Base-by-base conservation (phyloP, 768 basidiomycete species). In the Cystofilobasidium ferigula region DNA sequence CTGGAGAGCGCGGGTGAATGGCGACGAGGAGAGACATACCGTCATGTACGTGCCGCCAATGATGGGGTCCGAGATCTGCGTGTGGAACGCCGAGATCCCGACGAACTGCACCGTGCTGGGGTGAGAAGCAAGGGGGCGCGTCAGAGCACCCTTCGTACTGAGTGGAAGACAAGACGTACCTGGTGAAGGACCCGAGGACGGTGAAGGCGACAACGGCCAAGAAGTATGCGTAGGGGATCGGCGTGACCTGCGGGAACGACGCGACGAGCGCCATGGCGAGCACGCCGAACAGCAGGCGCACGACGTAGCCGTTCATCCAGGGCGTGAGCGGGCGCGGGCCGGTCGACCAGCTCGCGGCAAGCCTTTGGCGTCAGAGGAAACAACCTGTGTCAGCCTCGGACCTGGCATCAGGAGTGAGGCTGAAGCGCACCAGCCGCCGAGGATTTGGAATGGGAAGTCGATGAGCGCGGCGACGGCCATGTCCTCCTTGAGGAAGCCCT, bases 31-130 rank as follows among this genome's bases (percentile, higher is more conserved):
- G 9, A 28, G 35, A 77, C 84, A 69, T 72, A 92, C 93, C 16
- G 95, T 99, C 95, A 99, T 99, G 76, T 99, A 99, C 0, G 95
- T 99, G 59, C 95, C 95, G 34, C 95, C 95, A 61, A 99, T 95
- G 16, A 95, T 73, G 0, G 95, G 95, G 73, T 99, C 95, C 0
- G 95, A 91, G 42, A 99, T 85, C 62, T 87, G 84, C 3, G 92
- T 97, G 72, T 98, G 95, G 82, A 98, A 99, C 3, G 95, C 95
- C n/a, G 92, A 89, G 69, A 98, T 91, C 12, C 95, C 92, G 24
- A 97, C 94, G 73, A 98, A 99, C 76, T 99, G 94, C n/a, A 98
- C 86, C 6, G 94, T 97, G 54, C 94, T 67, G 51, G 14, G 56
- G 28, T 28, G 1, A 30, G 24, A 14, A 32, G 22, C 12, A n/a